Base-by-base conservation (phyloP, 2,329 filamentous ascomycete species). In the Ophiostoma perfectum region DNA sequence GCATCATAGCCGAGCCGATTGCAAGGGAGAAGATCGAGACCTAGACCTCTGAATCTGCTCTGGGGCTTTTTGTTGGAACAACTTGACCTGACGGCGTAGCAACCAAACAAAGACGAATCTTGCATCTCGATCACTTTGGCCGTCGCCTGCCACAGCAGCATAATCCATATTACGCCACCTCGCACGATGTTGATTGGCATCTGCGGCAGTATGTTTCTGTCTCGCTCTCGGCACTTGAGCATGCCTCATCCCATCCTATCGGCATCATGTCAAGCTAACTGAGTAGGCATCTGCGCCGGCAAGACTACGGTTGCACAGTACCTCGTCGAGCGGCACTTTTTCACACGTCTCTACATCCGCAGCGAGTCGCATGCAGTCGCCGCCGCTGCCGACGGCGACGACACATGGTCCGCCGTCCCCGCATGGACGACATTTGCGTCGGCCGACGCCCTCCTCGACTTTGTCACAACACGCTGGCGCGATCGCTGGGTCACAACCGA, bases 231-330 rank as follows among this genome's bases (percentile, higher is more conserved):
- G 66, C 47, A 44, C 36, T 66, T 38, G 11, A 6, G 8, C 55
- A 38, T 2, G 9, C 18, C 14, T 52, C 12, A 9, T 18, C 70
- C 11, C 44, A 18, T 42, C 16, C 58, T 63, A 63, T 41, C 58
- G 4, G 55, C 45, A 47, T 16, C 27, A 27, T 27, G 27, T 27
- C 27, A 27, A 27, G 27, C 27, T 27, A 27, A 27, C 27, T 27
- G 14, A 12, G 55, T 75, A 95, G 93, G 91, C 75, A 94, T 97
- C 74, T 98, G 93, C 81, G 89, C 94, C 65, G 95, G 95, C 75
- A 98, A 97, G 81, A 89, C 88, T 76, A 92, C 92, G 9, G 91
- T 98, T 72, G 93, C 93, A 69, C 86, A 91, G 67, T 97, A 96
- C 77, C 86, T 99, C 8, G 86, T 93, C 72, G 86, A 93, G 72